Conservation (phyloP, 139 green algal genomes). For the Astrephomene gubernaculifera region DNA sequence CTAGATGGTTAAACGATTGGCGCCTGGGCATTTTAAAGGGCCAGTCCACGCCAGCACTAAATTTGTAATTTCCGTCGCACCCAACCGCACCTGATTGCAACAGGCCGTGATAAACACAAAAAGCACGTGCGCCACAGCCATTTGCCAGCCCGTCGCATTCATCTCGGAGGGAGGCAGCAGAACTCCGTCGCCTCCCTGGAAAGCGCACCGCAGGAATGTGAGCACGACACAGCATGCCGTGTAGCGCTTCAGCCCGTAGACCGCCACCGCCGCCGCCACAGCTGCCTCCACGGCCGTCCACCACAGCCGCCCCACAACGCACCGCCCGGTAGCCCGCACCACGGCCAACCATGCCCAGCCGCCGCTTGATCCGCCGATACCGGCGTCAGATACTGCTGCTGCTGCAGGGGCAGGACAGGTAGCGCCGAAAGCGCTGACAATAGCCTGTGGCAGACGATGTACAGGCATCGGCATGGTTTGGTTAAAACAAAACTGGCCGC, state of each 20-base stretch:
- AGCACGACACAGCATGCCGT: background rate
- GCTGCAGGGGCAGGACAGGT: conserved; percentile 3
- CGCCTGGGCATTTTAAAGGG: too few species aligned
- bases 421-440: background rate
- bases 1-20: too few species aligned
- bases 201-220: background rate
- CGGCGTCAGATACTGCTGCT: background rate
- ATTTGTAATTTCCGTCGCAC: too few species aligned
- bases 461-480: too few species aligned
- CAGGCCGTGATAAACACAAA: background rate
- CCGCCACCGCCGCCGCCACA: background rate
- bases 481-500: too few species aligned
- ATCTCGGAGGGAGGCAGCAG: conserved; percentile 12
- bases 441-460: background rate
- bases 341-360: background rate
- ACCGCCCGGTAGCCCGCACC: background rate
- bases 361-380: background rate
- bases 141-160: background rate
- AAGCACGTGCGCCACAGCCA: background rate
- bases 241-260: background rate
- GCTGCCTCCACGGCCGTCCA: conserved; percentile 12
- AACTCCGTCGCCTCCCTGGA: background rate
- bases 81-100: conserved; percentile 12
- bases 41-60: too few species aligned
- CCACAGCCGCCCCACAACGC: conserved; percentile 23